These are phyloP conservation scores for Cymbidium sinense DNA, from an alignment of 106 monocot species.

Conservation along the genomic window DNA sequence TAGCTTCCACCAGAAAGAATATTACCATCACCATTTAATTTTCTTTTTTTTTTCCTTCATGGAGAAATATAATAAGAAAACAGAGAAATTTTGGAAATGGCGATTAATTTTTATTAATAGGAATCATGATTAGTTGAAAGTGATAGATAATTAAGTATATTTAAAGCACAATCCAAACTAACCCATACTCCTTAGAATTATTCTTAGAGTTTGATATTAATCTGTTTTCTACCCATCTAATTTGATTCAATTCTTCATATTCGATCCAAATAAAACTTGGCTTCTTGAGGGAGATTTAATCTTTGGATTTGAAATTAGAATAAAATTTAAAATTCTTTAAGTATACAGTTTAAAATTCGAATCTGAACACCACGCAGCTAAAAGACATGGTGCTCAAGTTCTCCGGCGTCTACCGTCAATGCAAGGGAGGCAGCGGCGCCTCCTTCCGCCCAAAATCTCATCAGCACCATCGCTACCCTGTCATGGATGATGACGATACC, in stretches of 20 bases:
- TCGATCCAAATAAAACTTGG: neutral
- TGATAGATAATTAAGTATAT: neutral
- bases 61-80: neutral
- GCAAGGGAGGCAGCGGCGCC: conserved; percentile 24
- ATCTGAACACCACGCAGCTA: conserved; percentile 32
- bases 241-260: too few species aligned
- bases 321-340: neutral
- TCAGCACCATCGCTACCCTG: conserved; percentile 19
- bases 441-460: conserved; percentile 26
- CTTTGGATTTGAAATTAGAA: neutral
- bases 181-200: too few species aligned
- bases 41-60: neutral
- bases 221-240: too few species aligned
- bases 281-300: too few species aligned
- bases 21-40: neutral
- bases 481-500: conserved; percentile 18
- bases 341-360: neutral
- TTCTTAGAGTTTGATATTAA: too few species aligned
- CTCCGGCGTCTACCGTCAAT: conserved; percentile 59
- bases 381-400: conserved; percentile 91
- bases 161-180: too few species aligned
- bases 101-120: neutral
- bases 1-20: neutral
- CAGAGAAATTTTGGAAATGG: neutral
- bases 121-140: neutral